A percentile compares a stretch with the other conserved stretches of the same genome.
Evolutionary conservation across 2,329 filamentous ascomycete genomes (phyloP).

Genomic region (Diplodia seriata): DNA sequence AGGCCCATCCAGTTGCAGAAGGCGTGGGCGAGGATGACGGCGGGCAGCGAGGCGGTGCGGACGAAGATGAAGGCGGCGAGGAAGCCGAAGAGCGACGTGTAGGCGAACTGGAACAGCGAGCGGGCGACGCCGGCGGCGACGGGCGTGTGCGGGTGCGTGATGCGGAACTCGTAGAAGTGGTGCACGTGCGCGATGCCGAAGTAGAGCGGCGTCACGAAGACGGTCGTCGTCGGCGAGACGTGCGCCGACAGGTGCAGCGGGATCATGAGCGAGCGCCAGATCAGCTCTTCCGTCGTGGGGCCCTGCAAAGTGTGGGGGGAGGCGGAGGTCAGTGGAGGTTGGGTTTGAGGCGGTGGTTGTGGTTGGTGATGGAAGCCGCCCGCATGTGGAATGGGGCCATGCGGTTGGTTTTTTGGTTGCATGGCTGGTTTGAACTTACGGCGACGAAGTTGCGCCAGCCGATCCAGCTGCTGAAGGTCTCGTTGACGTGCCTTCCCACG

Average conservation of each 20-base stretch:
- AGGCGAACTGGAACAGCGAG: conserved; percentile 82
- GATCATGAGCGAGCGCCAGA: conserved; percentile 87
- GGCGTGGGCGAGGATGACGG: conserved; percentile 77
- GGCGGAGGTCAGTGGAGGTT: conserved; percentile 1
- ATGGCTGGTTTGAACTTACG: conserved; percentile 58
- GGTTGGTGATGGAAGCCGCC: not conserved
- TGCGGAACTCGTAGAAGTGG: conserved; percentile 92
- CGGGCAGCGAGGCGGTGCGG: conserved; percentile 80
- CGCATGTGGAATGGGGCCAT: not conserved
- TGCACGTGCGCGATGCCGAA: conserved; percentile 94
- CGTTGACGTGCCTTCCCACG: conserved; percentile 61
- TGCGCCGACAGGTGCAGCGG: conserved; percentile 78
- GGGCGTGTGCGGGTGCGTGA: conserved; percentile 77
- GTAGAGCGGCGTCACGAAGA: conserved; percentile 84
- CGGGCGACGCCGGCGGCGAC: conserved; percentile 69
- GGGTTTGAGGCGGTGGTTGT: not conserved
- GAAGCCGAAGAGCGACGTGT: conserved; percentile 92
- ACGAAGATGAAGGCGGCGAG: conserved; percentile 90
- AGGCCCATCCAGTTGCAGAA: conserved; percentile 95
- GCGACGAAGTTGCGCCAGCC: conserved; percentile 87
- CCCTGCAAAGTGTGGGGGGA: conserved; percentile 53
- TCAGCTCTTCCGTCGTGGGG: conserved; percentile 88
- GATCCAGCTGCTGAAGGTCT: conserved; percentile 74
- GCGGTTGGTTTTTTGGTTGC: not conserved
- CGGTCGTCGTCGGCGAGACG: conserved; percentile 60